Base-by-base conservation (phyloP, 768 basidiomycete species). In the Mycena maculata region DNA sequence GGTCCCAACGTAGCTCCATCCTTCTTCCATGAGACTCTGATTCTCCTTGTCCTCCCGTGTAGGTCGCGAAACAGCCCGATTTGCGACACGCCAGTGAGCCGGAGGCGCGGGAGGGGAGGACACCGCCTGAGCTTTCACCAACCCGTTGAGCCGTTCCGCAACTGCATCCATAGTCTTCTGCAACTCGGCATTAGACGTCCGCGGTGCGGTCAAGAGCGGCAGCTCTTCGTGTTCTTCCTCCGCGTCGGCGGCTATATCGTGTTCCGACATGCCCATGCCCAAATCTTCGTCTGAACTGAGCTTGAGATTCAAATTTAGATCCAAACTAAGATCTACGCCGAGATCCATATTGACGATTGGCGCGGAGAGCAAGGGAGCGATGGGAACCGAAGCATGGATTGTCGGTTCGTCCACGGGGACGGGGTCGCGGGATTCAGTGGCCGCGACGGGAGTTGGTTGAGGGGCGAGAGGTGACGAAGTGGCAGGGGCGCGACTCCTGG, bases 111-210 rank as follows among this genome's bases (percentile, higher is more conserved):
- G 64, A 70, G 69, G 72, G 6, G 69, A 63, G 8, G 56, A 30
- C 45, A 71, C 69, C 31, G 68, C 72, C 63, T 73, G 72, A 47
- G 75, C 76, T 48, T 72, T 76, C 25, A 66, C 63, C 20, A 72
- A 33, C 50, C 81, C 70, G 70, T 86, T 86, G 56, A 85, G 80
- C 62, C 83, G 82, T 27, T 82, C 82, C 18, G 86, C 80, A 42
- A 85, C 81, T 23, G 84, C 82, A 42, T 83, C 82, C 60, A 84
- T 80, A 11, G 81, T 77, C 45, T 72, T 72, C 73, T 84, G 86
- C 31, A 82, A 71, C 38, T 81, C 80, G 28, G 77, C 76, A 45
- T 85, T 81, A 1, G 73, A 74, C 13, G 79, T 78, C 48, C 78
- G 79, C 1, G 86, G 86, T 1, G 85, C 82, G 9, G 78, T 77